phyloP scores from a whole-genome alignment of 306 rosid genomes.

The Quercus variabilis region DNA sequence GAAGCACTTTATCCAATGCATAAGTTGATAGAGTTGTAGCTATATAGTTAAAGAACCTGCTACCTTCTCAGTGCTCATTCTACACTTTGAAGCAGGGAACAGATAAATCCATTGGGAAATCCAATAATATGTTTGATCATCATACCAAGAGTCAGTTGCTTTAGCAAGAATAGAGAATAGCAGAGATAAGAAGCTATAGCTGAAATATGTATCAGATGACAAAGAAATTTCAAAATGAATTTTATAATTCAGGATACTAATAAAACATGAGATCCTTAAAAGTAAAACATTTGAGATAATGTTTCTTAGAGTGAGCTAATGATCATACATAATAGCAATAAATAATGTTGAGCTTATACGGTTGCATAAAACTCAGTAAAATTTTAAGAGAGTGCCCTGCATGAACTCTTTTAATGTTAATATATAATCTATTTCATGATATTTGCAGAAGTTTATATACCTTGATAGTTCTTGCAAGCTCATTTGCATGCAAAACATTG shows the following conservation, averaged over 20 bases:
- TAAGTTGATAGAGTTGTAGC: not conserved
- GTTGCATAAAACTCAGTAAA: not conserved
- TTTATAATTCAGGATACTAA: not conserved
- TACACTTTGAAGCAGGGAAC: not conserved
- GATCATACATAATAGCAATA: not conserved
- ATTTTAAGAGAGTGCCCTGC: not conserved
- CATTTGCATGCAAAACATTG: slow-evolving; percentile 81
- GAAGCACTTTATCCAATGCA: no score
- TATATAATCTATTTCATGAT: slow-evolving; percentile 6
- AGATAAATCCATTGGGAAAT: not conserved
- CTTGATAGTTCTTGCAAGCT: slow-evolving; percentile 65
- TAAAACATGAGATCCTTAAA: not conserved
- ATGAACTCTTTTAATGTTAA: slow-evolving; percentile 11
- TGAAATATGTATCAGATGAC: not conserved
- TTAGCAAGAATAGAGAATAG: not conserved
- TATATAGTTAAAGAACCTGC: not conserved
- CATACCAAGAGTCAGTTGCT: not conserved
- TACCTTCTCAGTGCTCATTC: not conserved
- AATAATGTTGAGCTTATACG: not conserved
- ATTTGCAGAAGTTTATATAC: slow-evolving; percentile 27
- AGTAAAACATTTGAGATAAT: not conserved
- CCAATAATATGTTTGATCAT: not conserved
- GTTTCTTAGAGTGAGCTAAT: slow-evolving; percentile 1
- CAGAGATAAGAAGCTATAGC: not conserved
- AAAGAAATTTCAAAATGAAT: not conserved